These are phyloP conservation scores for Didymella pomorum DNA, from an alignment of 2,329 filamentous ascomycete species.

Conservation along the genomic window DNA sequence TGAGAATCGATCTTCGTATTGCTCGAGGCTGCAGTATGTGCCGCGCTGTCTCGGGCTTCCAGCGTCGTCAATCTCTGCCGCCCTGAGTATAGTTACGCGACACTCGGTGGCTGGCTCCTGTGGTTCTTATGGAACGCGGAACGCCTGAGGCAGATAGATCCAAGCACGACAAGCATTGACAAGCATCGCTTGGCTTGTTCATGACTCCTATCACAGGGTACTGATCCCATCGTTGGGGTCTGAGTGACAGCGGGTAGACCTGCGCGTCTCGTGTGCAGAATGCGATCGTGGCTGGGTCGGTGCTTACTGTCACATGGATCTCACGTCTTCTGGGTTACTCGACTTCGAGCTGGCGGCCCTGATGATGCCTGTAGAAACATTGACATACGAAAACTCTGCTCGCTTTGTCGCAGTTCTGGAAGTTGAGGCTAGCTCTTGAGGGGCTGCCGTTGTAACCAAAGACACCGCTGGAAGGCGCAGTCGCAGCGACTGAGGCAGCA, in stretches of 20 bases:
- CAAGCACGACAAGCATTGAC: slow-evolving; percentile 11
- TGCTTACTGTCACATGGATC: not conserved
- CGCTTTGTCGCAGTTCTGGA: not conserved
- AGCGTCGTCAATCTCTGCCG: not conserved
- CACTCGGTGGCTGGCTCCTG: not conserved
- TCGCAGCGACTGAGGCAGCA: not conserved
- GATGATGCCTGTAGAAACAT: not conserved
- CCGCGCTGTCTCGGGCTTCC: not conserved
- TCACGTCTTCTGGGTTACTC: not conserved
- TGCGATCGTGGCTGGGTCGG: not conserved
- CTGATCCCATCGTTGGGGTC: not conserved
- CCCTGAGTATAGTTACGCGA: not conserved
- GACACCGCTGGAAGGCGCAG: not conserved
- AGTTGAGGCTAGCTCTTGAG: not conserved
- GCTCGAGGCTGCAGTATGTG: not conserved
- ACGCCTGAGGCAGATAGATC: not conserved
- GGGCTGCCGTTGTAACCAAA: not conserved
- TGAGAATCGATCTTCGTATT: not conserved
- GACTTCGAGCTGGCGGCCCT: not conserved
- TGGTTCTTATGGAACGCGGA: not conserved
- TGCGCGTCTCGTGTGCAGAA: not conserved
- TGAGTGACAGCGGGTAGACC: not conserved
- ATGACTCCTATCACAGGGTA: not conserved
- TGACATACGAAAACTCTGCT: not conserved
- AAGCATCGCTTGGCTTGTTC: slow-evolving; percentile 6